Conservation (phyloP, 352 stramenopile genomes). For the Phytophthora syringae region DNA sequence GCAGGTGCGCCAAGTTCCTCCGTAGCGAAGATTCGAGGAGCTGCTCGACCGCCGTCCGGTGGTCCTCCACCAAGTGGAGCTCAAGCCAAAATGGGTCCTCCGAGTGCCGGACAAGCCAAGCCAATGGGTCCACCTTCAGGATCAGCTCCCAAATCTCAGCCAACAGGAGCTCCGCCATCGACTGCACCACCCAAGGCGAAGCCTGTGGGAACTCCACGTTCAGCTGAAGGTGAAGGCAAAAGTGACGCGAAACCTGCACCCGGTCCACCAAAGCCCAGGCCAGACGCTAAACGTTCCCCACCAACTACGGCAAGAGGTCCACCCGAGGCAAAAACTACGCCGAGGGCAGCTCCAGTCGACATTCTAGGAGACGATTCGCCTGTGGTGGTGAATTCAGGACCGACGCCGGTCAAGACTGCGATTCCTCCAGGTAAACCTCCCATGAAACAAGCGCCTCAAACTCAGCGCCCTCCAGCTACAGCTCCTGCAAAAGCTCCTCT, state of each 20-base stretch:
- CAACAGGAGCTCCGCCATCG: conserved; percentile 19
- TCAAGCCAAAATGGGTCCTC: conserved; percentile 44
- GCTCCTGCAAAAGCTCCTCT: conserved; percentile 19
- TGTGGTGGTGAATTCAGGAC: background rate
- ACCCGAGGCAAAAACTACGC: conserved; percentile 34
- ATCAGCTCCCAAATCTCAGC: conserved; percentile 8
- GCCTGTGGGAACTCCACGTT: conserved; percentile 11
- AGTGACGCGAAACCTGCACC: conserved; percentile 13
- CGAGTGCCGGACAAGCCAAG: conserved; percentile 33
- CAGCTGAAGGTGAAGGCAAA: conserved; percentile 27
- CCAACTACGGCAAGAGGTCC: conserved; percentile 21
- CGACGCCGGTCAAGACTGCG: conserved; percentile 3
- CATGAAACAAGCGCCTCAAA: conserved; percentile 14
- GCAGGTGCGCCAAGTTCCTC: conserved; percentile 60
- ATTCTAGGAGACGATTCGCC: conserved; percentile 45
- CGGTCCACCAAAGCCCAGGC: conserved; percentile 22
- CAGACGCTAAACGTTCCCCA: conserved; percentile 39
- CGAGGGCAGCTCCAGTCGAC: conserved; percentile 48
- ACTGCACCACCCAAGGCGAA: conserved; percentile 34
- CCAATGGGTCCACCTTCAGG: conserved; percentile 24
- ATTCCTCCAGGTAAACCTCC: conserved; percentile 27
- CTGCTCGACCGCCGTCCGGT: conserved; percentile 51
- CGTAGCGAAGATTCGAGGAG: conserved; percentile 77
- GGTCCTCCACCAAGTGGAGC: conserved; percentile 38
- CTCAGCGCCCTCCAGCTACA: conserved; percentile 14